Evolutionary conservation across 2,329 filamentous ascomycete species (phyloP), one percentile per base, ranked within the genome.

Genomic region (Geosmithia flava): DNA sequence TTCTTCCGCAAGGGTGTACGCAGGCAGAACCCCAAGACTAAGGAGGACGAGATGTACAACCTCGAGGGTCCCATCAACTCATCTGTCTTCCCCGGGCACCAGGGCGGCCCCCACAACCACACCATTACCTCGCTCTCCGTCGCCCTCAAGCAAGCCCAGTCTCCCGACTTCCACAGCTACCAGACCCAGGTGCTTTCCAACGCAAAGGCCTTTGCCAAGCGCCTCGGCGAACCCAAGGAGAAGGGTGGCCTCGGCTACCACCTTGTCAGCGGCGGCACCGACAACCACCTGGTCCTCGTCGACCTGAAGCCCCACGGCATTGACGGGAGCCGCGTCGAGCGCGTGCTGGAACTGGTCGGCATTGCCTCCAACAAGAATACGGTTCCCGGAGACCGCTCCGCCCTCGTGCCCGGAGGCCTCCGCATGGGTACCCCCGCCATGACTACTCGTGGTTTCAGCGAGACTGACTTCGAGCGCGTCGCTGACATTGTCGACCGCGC

Each of bases 341-440:
- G 88, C 44, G 82, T 95, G 16, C 77, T 96, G 20, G 90, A 96
- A 65, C 80, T 95, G 44, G 88, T 94, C 55, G 91, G 91, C 58
- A 91, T 97, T 47, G 93, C 93, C n/a, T 85, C 87, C 63, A 98
- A 98, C 76, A 98, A 98, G 78, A 98, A 98, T 72, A 96, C 93
- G 7, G 91, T 96, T 0, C 93, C 93, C 1, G 93, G 91, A 42
- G 93, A 98, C 69, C 87, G 84, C 62, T 95, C 89, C 1, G 93
- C 93, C 1, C 78, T 98, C 61, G 87, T 91, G 54, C 93, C 93
- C 15, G 91, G 91, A 55, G 93, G 93, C 53, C 76, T 98, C 54
- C 84, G 93, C 55, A 90, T 98, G 69, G 93, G 93, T 49, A 93
- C 91, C 0, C 93, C 93, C 0, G 93, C 93, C 56, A 98, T 98